Base-by-base conservation (phyloP, 2,329 filamentous ascomycete species). In the Colletotrichum sp. region DNA sequence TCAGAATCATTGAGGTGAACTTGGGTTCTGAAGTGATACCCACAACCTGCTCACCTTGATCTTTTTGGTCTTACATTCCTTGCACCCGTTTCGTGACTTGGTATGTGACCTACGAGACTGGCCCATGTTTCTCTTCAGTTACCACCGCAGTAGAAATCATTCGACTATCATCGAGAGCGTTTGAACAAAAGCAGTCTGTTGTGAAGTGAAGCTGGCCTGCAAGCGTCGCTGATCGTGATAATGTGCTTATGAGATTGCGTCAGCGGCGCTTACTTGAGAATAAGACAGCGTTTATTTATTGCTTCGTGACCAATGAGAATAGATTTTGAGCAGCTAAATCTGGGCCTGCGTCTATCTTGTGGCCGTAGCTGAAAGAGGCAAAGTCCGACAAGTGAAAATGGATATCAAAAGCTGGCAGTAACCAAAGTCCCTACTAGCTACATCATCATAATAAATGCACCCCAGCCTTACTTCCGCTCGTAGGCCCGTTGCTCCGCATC, bases 81-180 rank as follows among this genome's bases (percentile, higher is more conserved):
- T 26, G 28, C 59, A 62, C 10, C 59, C 59, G 18, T 62, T 62
- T 15, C 59, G 26, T 30, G 28, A 62, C 59, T 62, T 62, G 18
- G 59, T 62, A 15, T 62, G 59, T 12, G 59, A 15, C 10, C 59
- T 62, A 13, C 59, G 59, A 32, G 59, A 26, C 18, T 62, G 59
- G 10, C 59, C 59, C 59, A 62, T 62, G 6, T 4, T 6, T 15
- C 7, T 4, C 1, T 7, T 9, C 24, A 57, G 52, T 26, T 21
- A 57, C 4, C 0, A 26, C 52, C 1, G 52, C 21, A 0, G 0
- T 7, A 21, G 7, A 5, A 57, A 4, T 4, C 6, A 57, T 26
- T 0, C 21, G 2, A 15, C 7, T 18, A 3, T 5, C 16, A 18
- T 44, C 16, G 8, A 44, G 16, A 44, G 16, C 5, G 8, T 44